Base-by-base conservation (phyloP, 805 yeast species). In the Suhomyces canberraensis region DNA sequence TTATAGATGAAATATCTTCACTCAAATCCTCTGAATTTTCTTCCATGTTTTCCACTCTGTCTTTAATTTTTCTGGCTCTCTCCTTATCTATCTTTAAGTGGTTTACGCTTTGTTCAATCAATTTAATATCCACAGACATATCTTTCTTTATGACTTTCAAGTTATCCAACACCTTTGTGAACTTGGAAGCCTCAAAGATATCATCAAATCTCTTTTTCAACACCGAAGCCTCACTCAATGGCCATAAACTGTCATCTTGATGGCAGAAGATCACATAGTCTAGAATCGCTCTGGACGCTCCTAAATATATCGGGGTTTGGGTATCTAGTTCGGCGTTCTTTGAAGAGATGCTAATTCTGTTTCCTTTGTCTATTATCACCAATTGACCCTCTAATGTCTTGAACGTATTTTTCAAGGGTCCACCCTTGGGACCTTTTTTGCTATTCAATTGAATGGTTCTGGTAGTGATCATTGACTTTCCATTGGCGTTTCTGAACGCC, bases 231-330 rank as follows among this genome's bases (percentile, higher is more conserved):
- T 93, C 99, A 48, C 90, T 78, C 32, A 93, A 68, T 1, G 99
- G 99, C 99, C 99, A 93, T 19, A 88, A 61, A 49, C 91, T 81
- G 42, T 93, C 99, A 52, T 93, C 99, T 58, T 93, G 99, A 54
- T 93, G 99, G 53, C 98, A 91, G 61, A 93, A 93, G 1, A 91
- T 81, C 28, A 93, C 98, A 56, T 88, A 87, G 47, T 91, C 96
- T 35, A 93, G 63, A 37, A 93, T 78, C 0, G 98, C 85, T 40
- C 78, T 77, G 0, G 96, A 84, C 1, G 90, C 95, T 4, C 98
- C 99, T 38, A 93, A 67, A 44, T 79, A 81, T 16, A 73, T 69
- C 1, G 98, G 97, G 25, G 93, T 81, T 37, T 83, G 83, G 4
- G 72, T 61, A 52, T 93, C 63, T 33, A 93, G 69, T 44, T 91